Evolutionary conservation across 441 rosid genomes (phyloP).

Genomic region (Arabidopsis lyrata): DNA sequence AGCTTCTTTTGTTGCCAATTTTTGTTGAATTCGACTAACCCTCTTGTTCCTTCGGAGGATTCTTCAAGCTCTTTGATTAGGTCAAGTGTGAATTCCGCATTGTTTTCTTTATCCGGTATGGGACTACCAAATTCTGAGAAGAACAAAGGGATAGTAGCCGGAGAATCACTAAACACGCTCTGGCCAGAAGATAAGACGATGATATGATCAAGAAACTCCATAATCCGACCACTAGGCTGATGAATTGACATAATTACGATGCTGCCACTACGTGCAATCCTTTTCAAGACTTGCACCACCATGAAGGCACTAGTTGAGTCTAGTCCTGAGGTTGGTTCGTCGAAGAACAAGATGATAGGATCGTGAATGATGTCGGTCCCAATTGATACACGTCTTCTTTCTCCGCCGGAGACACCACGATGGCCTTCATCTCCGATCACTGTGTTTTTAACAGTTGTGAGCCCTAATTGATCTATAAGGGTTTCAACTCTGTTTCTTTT

Average conservation of each 20-base stretch:
- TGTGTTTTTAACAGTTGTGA: slow-evolving; percentile 52
- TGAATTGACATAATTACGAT: slow-evolving; percentile 85
- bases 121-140: slow-evolving; percentile 74
- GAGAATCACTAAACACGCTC: slow-evolving; percentile 65
- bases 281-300: slow-evolving; percentile 84
- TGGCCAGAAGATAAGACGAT: slow-evolving; percentile 78
- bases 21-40: slow-evolving; percentile 61
- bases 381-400: slow-evolving; percentile 75
- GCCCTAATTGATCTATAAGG: slow-evolving; percentile 78
- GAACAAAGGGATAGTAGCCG: slow-evolving; percentile 55
- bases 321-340: slow-evolving; percentile 88
- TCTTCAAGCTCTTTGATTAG: slow-evolving; percentile 79
- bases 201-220: slow-evolving; percentile 69
- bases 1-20: slow-evolving; percentile 31
- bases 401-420: slow-evolving; percentile 90
- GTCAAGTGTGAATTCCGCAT: slow-evolving; percentile 76
- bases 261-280: slow-evolving; percentile 78
- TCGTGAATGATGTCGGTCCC: slow-evolving; percentile 86
- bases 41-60: slow-evolving; percentile 63
- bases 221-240: slow-evolving; percentile 84
- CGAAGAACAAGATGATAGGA: slow-evolving; percentile 78
- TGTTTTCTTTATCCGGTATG: slow-evolving; percentile 75
- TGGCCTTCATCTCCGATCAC: slow-evolving; percentile 79
- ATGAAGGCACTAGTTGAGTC: slow-evolving; percentile 84
- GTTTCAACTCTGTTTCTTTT: slow-evolving; percentile 73